Evolutionary conservation across 2,329 filamentous ascomycete species (phyloP).

Genomic region (Venturia pyrina): DNA sequence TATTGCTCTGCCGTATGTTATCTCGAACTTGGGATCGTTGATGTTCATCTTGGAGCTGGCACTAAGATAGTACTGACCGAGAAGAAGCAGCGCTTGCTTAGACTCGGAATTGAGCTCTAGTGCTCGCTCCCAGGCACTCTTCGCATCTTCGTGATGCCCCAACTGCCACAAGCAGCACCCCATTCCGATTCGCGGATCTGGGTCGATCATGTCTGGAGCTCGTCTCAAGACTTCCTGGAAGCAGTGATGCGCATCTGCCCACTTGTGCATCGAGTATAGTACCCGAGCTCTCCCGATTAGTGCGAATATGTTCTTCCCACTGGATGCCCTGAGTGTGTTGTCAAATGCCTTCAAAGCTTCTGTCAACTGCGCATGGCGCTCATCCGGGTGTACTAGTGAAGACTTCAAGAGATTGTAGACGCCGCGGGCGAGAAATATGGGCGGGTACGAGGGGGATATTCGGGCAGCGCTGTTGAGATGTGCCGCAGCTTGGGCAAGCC

Average conservation of each 20-base stretch:
- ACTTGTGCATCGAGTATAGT: constrained; percentile 77
- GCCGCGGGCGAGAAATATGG: constrained; percentile 82
- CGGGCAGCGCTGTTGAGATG: constrained; percentile 92
- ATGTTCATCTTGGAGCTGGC: constrained; percentile 73
- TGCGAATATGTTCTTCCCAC: constrained; percentile 83
- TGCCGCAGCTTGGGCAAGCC: constrained; percentile 79
- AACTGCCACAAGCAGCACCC: constrained; percentile 97
- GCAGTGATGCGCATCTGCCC: constrained; percentile 66
- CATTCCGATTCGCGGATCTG: constrained; percentile 90
- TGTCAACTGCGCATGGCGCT: constrained; percentile 68
- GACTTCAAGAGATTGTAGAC: constrained; percentile 82
- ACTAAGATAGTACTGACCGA: constrained; percentile 84
- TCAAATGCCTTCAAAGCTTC: constrained; percentile 90
- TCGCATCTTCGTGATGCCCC: constrained; percentile 87
- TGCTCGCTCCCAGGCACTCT: constrained; percentile 77
- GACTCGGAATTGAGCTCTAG: constrained; percentile 74
- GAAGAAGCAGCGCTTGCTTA: constrained; percentile 80
- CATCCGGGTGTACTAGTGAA: constrained; percentile 59
- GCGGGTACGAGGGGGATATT: constrained; percentile 85
- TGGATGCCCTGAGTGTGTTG: constrained; percentile 76
- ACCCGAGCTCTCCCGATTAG: constrained; percentile 81
- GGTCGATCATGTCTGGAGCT: constrained; percentile 80
- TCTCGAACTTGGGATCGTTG: constrained; percentile 74
- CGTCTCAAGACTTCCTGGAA: constrained; percentile 84
- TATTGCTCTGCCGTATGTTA: constrained; percentile 86